A percentile compares a stretch with the other conserved stretches of the same genome.
Conservation (phyloP, 2,329 filamentous ascomycete species). For the Septoria linicola region DNA sequence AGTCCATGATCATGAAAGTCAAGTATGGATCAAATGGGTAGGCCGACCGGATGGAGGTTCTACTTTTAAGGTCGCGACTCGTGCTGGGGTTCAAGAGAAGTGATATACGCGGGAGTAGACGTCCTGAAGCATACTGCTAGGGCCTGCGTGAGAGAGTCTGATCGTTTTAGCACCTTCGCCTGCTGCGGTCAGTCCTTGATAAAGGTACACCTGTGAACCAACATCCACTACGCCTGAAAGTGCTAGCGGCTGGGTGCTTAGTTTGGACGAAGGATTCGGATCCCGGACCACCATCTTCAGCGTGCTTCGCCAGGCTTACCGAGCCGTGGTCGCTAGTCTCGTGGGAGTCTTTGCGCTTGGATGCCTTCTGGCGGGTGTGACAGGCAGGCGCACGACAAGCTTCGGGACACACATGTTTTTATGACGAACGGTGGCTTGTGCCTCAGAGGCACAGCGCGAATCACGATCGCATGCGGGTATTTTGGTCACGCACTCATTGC, state of each 20-base stretch:
- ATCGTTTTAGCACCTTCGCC: slow-evolving; percentile 27
- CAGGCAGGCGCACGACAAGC: slow-evolving; percentile 19
- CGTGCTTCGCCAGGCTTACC: slow-evolving; percentile 18
- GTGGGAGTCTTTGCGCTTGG: slow-evolving; percentile 20
- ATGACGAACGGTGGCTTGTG: slow-evolving; percentile 12
- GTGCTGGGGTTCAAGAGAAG: slow-evolving; percentile 20
- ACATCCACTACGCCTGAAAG: slow-evolving; percentile 25
- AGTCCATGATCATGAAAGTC: slow-evolving; percentile 34
- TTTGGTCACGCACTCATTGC: background rate
- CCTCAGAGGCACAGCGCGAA: slow-evolving; percentile 2
- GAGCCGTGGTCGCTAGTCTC: slow-evolving; percentile 10
- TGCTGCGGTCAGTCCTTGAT: slow-evolving; percentile 23
- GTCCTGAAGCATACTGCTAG: slow-evolving; percentile 25
- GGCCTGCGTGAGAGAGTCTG: slow-evolving; percentile 25
- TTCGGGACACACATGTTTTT: slow-evolving; percentile 19
- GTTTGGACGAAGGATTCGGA: slow-evolving; percentile 27
- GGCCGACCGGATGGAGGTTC: slow-evolving; percentile 25
- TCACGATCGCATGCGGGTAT: background rate
- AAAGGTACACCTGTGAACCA: slow-evolving; percentile 31
- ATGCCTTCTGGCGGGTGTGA: slow-evolving; percentile 12
- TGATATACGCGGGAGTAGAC: slow-evolving; percentile 25
- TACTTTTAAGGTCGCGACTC: slow-evolving; percentile 22
- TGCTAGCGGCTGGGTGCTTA: slow-evolving; percentile 29
- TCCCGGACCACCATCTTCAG: slow-evolving; percentile 23
- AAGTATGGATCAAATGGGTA: slow-evolving; percentile 23